phyloP scores from a whole-genome alignment of 2,329 filamentous ascomycete genomes.

The Aspergillus puulaauensis region DNA sequence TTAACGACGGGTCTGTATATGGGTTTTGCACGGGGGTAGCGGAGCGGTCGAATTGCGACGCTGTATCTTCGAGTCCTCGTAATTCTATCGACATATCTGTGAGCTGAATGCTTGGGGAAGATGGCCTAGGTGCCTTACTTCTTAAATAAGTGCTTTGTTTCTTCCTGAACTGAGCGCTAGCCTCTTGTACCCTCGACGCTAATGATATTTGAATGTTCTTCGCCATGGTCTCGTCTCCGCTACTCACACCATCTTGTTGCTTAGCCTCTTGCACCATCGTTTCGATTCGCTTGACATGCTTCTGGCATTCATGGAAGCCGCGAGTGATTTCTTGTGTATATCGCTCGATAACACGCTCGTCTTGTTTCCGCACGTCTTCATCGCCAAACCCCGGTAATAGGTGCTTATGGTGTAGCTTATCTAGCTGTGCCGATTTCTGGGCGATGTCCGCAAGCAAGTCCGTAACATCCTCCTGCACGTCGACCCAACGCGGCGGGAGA shows the following conservation, averaged over 20 bases:
- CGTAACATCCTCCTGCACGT: constrained; percentile 89
- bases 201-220: constrained; percentile 92
- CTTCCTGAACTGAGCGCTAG: constrained; percentile 89
- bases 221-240: constrained; percentile 91
- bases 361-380: constrained; percentile 79
- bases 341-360: constrained; percentile 86
- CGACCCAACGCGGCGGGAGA: constrained; percentile 91
- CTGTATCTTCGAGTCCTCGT: constrained; percentile 67
- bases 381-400: constrained; percentile 96
- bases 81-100: constrained; percentile 56
- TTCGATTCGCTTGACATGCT: constrained; percentile 83
- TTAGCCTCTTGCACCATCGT: constrained; percentile 80
- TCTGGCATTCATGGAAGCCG: constrained; percentile 86
- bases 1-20: constrained; percentile 81
- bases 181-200: constrained; percentile 83
- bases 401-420: constrained; percentile 95
- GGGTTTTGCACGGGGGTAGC: constrained; percentile 57
- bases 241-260: constrained; percentile 66
- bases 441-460: constrained; percentile 79
- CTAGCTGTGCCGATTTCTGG: constrained; percentile 77
- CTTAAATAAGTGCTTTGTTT: constrained; percentile 96
- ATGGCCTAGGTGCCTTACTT: constrained; percentile 56
- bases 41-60: constrained; percentile 50
- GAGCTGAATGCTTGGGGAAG: constrained; percentile 12
- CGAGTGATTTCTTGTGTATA: constrained; percentile 88